These are phyloP conservation scores for Colletotrichum paranaense DNA, from an alignment of 2,329 filamentous ascomycete species.

Conservation along the genomic window DNA sequence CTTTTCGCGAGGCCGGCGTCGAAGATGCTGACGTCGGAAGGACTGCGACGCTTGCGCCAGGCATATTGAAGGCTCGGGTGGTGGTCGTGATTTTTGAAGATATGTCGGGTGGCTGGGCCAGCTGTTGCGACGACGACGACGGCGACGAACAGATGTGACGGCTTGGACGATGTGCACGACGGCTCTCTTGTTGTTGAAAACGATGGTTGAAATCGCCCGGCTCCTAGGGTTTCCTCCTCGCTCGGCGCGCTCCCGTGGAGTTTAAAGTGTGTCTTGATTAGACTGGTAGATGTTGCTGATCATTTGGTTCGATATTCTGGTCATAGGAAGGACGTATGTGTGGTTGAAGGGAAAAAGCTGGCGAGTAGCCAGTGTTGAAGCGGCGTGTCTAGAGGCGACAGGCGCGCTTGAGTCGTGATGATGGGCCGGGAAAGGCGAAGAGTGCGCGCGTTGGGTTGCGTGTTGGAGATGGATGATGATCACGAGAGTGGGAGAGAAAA, in stretches of 20 bases:
- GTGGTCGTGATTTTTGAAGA: conserved; percentile 39
- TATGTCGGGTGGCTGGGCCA: conserved; percentile 33
- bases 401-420: conserved; percentile 38
- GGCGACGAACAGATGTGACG: conserved; percentile 38
- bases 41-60: conserved; percentile 75
- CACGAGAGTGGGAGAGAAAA: conserved; percentile 28
- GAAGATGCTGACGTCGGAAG: conserved; percentile 73
- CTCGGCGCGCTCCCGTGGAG: conserved; percentile 74
- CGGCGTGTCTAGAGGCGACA: conserved; percentile 34
- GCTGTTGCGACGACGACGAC: conserved; percentile 38
- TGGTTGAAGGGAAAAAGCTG: conserved; percentile 42
- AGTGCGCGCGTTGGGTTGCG: conserved; percentile 21
- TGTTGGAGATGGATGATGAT: conserved; percentile 47
- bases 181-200: conserved; percentile 52
- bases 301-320: conserved; percentile 39
- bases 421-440: conserved; percentile 42
- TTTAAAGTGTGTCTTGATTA: conserved; percentile 74
- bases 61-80: conserved; percentile 67
- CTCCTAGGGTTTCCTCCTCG: conserved; percentile 53
- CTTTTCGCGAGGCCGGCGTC: conserved; percentile 79
- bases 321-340: conserved; percentile 40
- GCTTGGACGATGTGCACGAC: conserved; percentile 42
- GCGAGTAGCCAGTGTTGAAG: conserved; percentile 32
- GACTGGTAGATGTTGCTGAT: conserved; percentile 41
- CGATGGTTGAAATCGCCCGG: conserved; percentile 70